Evolutionary conservation across 129 eudicot species (phyloP).

Genomic region (Flaveria trinervia): DNA sequence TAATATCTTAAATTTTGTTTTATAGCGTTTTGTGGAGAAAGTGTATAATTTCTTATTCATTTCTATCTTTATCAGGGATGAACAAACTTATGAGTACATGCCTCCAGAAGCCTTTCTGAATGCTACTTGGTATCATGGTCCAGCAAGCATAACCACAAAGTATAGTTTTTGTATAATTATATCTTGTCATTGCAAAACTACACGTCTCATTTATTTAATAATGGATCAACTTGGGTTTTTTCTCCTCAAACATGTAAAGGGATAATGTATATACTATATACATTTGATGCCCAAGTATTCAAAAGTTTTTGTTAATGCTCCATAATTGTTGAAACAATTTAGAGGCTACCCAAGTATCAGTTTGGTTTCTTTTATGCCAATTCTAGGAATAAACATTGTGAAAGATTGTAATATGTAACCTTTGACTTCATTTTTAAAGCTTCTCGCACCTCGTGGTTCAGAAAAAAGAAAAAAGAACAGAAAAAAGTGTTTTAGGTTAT

Average conservation of each 20-base stretch:
- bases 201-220: background rate
- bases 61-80: constrained; percentile 56
- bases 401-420: background rate
- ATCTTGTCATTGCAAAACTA: constrained; percentile 3
- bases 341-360: background rate
- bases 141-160: constrained; percentile 61
- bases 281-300: background rate
- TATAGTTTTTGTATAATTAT: constrained; percentile 39
- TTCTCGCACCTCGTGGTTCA: background rate
- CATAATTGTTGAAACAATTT: background rate
- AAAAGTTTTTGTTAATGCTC: background rate
- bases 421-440: background rate
- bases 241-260: background rate
- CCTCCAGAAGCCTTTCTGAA: constrained; percentile 98
- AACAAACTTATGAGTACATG: constrained; percentile 92
- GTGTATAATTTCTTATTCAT: constrained; percentile 4
- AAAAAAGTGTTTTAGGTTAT: background rate
- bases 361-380: background rate
- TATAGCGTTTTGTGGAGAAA: constrained; percentile 20
- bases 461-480: background rate
- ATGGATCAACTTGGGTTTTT: background rate
- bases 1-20: background rate
- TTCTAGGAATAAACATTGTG: background rate
- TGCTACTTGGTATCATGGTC: constrained; percentile 80
- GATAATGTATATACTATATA: background rate